Base-by-base conservation (phyloP, 768 basidiomycete genomes). In the Boletus bicolor region DNA sequence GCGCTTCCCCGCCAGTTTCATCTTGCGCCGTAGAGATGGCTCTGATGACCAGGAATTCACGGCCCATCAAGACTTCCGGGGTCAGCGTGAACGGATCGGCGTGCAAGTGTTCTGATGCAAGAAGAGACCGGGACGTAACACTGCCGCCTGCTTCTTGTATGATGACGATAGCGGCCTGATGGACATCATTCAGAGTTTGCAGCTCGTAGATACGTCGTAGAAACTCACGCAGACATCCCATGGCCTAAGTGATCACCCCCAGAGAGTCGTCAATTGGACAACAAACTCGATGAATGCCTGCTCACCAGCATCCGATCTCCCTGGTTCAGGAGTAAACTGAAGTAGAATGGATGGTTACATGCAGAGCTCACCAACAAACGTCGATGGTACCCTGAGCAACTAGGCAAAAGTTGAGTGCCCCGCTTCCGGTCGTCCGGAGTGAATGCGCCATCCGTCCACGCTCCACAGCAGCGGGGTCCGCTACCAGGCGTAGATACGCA, bases 371-470 rank as follows among this genome's bases (percentile, higher is more conserved):
- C 93, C 92, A 94, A 63, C 91, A 95, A 52, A 93, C 68, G 64
- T 96, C 93, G 47, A 94, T 73, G 10, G 86, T 84, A 32, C 95
- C 96, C 68, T 92, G 87, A 1, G 96, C 95, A n/a, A 94, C 90
- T 69, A 89, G 75, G 3, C 83, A 81, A 64, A 82, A 91, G 71
- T 93, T 93, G 53, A 93, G 72, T 2, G 91, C 91, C 0, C 89
- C 89, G 61, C 89, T 91, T 15, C 94, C 93, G 54, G 92, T 70
- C 14, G 88, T 87, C 48, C 94, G 78, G 34, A 96, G 74, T 7
- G 89, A 85, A 71, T 94, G 93, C 1, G 80, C 86, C 91, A 95
- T 94, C 61, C 81, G 82, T 7, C 91, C 94, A 5, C 83, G 70
- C 38, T 91, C 81, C 8, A 67, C 53, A 32, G 32, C 17, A 12